Evolutionary conservation across 192 early-diverging fungal genomes (phyloP), one percentile per base, ranked within the genome.

Genomic region (Backusella morwellensis): DNA sequence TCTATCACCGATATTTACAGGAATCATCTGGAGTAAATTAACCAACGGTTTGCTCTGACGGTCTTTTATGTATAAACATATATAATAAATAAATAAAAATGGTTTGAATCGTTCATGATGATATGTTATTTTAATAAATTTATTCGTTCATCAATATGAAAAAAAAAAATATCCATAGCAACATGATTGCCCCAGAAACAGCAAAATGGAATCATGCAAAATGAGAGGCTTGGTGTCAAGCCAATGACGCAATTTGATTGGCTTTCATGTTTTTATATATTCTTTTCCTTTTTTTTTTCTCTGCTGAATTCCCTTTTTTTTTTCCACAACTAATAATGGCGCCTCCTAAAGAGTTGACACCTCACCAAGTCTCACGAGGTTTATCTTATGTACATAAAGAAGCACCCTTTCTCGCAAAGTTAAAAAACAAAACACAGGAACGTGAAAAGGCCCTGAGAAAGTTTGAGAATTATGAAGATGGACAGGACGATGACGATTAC

Each of bases 311-410:
- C 19, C 6, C 4, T 32, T 32, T 32, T 32, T 32, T 32, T 32
- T 32, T 1, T 32, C 32, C 32, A 32, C 32, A 32, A 19, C n/a
- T 50, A 17, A 56, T 26, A 59, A 63, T 56, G 35, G 34, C 54
- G 19, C 70, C 70, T 29, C 41, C 41, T 1, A 77, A 81, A 74
- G 70, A 75, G 23, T 41, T 56, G 29, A 82, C 81, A 41, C 81
- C 81, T 21, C 73, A 82, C 35, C 81, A 82, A 59, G 50, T 78
- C 1, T 82, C 81, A 0, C 70, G 72, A 42, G 77, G 77, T 15
- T 47, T 82, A 52, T 26, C 73, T 15, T 82, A 82, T 72, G 81
- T 82, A 35, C 81, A 82, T n/a, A 82, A 82, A 34, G 81, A 78
- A 68, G 71, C 81, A 17, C 71, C 81, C 1, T 82, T 82, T 66